Conservation (phyloP, 768 basidiomycete species). For the Mycena vitilis region DNA sequence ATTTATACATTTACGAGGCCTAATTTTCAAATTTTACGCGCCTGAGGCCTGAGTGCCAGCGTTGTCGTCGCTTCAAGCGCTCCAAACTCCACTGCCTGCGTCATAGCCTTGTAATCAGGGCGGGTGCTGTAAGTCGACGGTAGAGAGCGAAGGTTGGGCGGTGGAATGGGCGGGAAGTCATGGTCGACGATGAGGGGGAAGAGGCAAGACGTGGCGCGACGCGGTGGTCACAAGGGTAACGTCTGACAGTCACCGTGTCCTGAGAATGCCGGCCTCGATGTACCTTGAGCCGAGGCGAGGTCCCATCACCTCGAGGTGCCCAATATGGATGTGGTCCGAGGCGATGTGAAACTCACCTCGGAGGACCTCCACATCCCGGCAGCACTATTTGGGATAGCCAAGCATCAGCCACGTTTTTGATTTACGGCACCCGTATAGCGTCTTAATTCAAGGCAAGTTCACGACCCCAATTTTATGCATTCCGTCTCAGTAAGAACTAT, state of each 20-base stretch:
- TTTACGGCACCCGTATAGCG: too few species aligned
- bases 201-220: not conserved
- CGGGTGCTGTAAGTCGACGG: not conserved
- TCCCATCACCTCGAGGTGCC: not conserved
- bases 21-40: too few species aligned
- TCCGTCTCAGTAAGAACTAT: too few species aligned
- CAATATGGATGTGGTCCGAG: not conserved
- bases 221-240: not conserved
- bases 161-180: not conserved
- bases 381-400: too few species aligned
- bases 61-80: too few species aligned
- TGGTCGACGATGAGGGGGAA: not conserved
- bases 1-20: too few species aligned
- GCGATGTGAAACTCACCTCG: not conserved
- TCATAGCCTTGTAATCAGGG: not conserved
- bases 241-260: too few species aligned
- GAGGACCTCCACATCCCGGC: not conserved
- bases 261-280: not conserved
- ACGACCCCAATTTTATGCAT: too few species aligned
- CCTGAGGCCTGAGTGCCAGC: too few species aligned
- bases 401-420: too few species aligned
- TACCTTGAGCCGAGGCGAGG: not conserved
- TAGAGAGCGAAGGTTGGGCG: not conserved
- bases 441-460: too few species aligned
- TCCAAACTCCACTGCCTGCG: not conserved